A percentile compares a stretch with the other conserved stretches of the same genome.
Evolutionary conservation across 208 protist species (phyloP).

Genomic region (Leishmania aethiopica): DNA sequence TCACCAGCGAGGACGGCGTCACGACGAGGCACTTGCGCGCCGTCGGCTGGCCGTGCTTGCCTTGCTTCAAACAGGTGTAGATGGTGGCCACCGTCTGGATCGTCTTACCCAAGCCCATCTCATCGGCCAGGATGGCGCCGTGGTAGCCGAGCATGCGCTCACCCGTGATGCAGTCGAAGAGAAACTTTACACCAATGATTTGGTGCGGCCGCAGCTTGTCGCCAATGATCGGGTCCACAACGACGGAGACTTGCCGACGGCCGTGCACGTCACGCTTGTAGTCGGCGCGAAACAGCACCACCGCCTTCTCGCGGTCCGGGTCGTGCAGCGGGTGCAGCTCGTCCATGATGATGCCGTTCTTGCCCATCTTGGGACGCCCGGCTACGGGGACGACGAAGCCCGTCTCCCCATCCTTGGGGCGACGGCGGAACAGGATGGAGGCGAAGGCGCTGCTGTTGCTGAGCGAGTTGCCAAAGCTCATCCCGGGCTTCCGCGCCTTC

Average conservation of each 20-base stretch:
- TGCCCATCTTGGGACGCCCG: conserved; percentile 70
- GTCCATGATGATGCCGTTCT: conserved; percentile 64
- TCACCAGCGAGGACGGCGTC: conserved; percentile 88
- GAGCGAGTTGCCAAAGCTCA: conserved; percentile 71
- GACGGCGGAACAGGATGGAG: conserved; percentile 63
- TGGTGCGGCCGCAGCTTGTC: conserved; percentile 93
- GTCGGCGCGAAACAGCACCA: conserved; percentile 90
- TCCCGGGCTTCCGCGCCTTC: conserved; percentile 53
- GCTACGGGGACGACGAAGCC: conserved; percentile 83
- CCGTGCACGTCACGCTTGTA: conserved; percentile 89
- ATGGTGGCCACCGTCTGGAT: conserved; percentile 95
- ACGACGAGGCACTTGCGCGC: conserved; percentile 93
- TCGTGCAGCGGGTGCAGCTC: conserved; percentile 78
- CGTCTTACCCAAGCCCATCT: conserved; percentile 98
- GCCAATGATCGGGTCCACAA: conserved; percentile 91
- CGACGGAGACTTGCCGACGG: conserved; percentile 86
- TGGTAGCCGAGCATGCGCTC: conserved; percentile 88
- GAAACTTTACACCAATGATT: conserved; percentile 87
- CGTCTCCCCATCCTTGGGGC: conserved; percentile 68
- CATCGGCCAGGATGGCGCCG: conserved; percentile 93
- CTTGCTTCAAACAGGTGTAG: conserved; percentile 91
- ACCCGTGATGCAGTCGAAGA: conserved; percentile 93
- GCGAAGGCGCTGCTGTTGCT: conserved; percentile 44
- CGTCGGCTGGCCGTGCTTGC: conserved; percentile 80
- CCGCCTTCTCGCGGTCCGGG: conserved; percentile 69